Evolutionary conservation across 768 basidiomycete genomes (phyloP).

Genomic region (Leccinum sublutescens): DNA sequence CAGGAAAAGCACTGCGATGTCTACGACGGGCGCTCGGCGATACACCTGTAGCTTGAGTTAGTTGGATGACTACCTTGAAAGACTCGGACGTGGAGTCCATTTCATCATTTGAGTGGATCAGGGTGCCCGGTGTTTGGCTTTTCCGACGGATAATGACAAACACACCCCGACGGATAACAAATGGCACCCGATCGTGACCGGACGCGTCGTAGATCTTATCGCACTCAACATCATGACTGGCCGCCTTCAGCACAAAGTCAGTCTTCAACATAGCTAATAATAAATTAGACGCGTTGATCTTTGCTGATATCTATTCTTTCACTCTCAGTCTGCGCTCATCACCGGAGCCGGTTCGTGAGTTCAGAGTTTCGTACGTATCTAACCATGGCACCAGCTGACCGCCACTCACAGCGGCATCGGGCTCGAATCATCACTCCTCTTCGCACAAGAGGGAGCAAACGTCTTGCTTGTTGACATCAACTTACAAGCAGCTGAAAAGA

Average conservation of each 20-base stretch:
- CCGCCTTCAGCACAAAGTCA: conserved; percentile 66
- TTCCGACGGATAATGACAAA: background rate
- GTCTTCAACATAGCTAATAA: conserved; percentile 2
- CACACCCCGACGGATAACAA: background rate
- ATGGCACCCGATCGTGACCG: background rate
- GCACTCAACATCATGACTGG: conserved; percentile 48
- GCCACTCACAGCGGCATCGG: conserved; percentile 78
- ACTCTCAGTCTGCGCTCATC: conserved; percentile 64
- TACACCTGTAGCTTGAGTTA: background rate
- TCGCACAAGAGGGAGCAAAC: conserved; percentile 92
- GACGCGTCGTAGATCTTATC: conserved; percentile 1
- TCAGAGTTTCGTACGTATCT: background rate
- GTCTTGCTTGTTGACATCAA: conserved; percentile 91
- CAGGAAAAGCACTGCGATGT: background rate
- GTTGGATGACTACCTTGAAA: background rate
- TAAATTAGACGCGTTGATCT: background rate
- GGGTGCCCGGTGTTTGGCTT: background rate
- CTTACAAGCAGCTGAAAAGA: conserved; percentile 65
- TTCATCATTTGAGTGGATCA: background rate
- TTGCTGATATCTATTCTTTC: conserved; percentile 13
- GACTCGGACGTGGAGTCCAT: background rate
- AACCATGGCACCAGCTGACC: conserved; percentile 5
- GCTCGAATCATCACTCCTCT: conserved; percentile 91
- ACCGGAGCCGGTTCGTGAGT: conserved; percentile 90
- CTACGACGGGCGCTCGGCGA: background rate